Evolutionary conservation across 129 eudicot species (phyloP).

Genomic region (Mikania micrantha): DNA sequence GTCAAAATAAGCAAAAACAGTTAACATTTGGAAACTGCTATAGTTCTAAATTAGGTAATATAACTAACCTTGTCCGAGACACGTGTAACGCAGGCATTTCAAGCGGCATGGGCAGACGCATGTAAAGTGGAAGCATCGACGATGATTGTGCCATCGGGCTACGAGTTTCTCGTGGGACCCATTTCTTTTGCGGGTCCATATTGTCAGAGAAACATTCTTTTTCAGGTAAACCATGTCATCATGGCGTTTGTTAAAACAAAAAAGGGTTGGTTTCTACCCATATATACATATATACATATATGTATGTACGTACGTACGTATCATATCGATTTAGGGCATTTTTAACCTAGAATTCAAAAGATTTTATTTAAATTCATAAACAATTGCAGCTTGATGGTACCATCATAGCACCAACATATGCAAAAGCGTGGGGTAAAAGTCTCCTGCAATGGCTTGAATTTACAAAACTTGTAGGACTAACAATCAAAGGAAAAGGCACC

Average conservation of each 20-base stretch:
- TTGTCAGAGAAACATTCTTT: constrained; percentile 45
- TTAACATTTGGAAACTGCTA: not conserved
- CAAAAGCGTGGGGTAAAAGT: constrained; percentile 72
- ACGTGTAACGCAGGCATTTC: constrained; percentile 50
- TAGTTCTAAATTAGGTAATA: not conserved
- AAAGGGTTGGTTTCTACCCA: not conserved
- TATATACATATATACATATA: no score
- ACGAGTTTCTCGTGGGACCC: constrained; percentile 47
- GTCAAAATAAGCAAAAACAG: not conserved
- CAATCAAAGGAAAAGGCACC: constrained; percentile 68
- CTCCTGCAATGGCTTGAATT: constrained; percentile 84
- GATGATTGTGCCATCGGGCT: constrained; percentile 58
- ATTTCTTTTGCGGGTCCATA: constrained; percentile 47
- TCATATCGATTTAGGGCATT: not conserved
- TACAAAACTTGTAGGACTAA: constrained; percentile 77
- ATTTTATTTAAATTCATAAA: not conserved
- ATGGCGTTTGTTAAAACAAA: not conserved
- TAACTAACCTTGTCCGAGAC: constrained; percentile 17
- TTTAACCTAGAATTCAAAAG: not conserved
- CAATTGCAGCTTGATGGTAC: constrained; percentile 80
- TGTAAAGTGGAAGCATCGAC: constrained; percentile 57
- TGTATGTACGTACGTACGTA: no score
- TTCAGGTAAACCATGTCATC: constrained; percentile 35
- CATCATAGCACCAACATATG: constrained; percentile 68
- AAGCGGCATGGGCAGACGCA: constrained; percentile 64